phyloP scores from a whole-genome alignment of 805 yeast genomes.

The Nakazawaea anatomiae region DNA sequence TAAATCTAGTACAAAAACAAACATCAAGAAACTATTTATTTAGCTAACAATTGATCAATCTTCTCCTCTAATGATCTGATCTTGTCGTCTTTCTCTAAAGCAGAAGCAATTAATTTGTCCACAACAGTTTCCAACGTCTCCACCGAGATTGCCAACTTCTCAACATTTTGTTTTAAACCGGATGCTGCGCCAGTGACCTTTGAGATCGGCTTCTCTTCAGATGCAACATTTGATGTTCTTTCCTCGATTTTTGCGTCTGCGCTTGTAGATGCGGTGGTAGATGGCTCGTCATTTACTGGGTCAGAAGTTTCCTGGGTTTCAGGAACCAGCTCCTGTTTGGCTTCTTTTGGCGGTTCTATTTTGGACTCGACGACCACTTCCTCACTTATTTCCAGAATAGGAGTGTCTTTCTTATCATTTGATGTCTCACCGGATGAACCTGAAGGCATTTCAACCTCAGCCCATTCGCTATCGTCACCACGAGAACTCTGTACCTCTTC shows the following conservation, averaged over 20 bases:
- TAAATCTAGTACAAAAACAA: background rate
- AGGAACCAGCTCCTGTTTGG: background rate
- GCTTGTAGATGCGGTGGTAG: slow-evolving; percentile 4
- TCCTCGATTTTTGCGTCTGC: slow-evolving; percentile 12
- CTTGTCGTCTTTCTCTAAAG: slow-evolving; percentile 60
- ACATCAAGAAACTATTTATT: slow-evolving; percentile 16
- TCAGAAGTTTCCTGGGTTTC: slow-evolving; percentile 9
- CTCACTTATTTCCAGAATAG: slow-evolving; percentile 1
- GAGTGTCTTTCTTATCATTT: slow-evolving; percentile 6
- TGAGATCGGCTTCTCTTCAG: slow-evolving; percentile 12
- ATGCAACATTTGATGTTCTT: slow-evolving; percentile 7
- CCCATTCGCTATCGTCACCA: slow-evolving; percentile 22
- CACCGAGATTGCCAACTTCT: slow-evolving; percentile 55
- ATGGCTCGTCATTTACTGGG: slow-evolving; percentile 11
- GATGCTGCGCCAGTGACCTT: slow-evolving; percentile 38
- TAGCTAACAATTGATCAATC: slow-evolving; percentile 46
- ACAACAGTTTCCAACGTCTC: slow-evolving; percentile 52
- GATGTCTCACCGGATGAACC: slow-evolving; percentile 10
- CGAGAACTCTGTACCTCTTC: slow-evolving; percentile 29
- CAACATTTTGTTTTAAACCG: slow-evolving; percentile 68
- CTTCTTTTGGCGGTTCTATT: background rate
- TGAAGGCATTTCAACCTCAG: slow-evolving; percentile 15
- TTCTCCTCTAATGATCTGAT: slow-evolving; percentile 53
- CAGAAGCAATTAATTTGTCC: slow-evolving; percentile 42
- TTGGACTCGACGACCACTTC: slow-evolving; percentile 7